Conservation (phyloP, 192 early-diverging fungal genomes). For the Linnemannia exigua region DNA sequence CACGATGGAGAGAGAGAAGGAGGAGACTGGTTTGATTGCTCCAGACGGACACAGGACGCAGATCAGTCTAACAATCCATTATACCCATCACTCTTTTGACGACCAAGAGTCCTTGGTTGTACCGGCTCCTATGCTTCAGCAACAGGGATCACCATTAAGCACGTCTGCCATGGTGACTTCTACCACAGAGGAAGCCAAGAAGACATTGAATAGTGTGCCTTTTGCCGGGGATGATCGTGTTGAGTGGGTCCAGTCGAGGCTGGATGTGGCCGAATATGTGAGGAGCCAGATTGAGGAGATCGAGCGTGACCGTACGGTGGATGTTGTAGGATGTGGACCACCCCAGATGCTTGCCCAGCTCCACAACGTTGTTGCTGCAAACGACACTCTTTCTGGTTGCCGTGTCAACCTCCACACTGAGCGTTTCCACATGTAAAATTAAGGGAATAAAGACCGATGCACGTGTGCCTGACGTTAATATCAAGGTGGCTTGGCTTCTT, state of each 20-base stretch:
- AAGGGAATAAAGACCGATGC: background rate
- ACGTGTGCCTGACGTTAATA: background rate
- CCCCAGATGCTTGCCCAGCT: constrained; percentile 40
- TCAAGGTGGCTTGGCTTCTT: constrained; percentile 15
- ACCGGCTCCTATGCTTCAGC: background rate
- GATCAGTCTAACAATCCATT: constrained; percentile 25
- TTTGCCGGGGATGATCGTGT: constrained; percentile 45
- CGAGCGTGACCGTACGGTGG: constrained; percentile 17
- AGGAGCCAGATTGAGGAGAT: constrained; percentile 24
- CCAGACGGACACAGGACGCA: constrained; percentile 7
- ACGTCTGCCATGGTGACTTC: background rate
- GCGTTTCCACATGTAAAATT: constrained; percentile 50
- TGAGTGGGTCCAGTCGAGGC: constrained; percentile 18
- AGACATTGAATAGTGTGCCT: constrained; percentile 19
- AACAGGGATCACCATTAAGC: background rate
- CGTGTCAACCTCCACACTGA: constrained; percentile 50
- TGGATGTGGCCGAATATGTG: constrained; percentile 28
- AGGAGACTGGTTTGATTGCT: constrained; percentile 40
- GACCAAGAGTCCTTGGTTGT: constrained; percentile 36
- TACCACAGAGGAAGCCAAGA: background rate
- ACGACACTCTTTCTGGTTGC: constrained; percentile 40
- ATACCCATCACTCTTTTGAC: constrained; percentile 8
- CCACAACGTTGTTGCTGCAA: constrained; percentile 40
- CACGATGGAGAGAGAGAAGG: constrained; percentile 25
- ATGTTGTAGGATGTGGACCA: constrained; percentile 50